phyloP scores from a whole-genome alignment of 2,329 filamentous ascomycete species.

The Fusarium sp. region DNA sequence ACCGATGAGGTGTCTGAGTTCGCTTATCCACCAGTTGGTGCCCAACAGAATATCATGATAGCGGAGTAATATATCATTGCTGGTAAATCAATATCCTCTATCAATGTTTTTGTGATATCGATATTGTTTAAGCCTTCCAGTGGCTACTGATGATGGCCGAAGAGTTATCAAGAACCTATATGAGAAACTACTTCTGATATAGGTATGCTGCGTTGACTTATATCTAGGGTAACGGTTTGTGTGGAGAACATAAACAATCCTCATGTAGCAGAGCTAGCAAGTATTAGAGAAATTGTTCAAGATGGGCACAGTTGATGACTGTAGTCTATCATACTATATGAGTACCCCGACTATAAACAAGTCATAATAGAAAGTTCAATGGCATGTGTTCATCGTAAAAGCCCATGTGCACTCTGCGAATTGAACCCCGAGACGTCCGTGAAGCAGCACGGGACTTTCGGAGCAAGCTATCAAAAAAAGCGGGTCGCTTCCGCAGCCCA shows the following conservation, averaged over 20 bases:
- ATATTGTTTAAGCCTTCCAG: neutral
- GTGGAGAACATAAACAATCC: too few relatives aligned
- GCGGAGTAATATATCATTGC: neutral
- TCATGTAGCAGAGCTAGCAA: neutral
- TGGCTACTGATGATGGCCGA: too few relatives aligned
- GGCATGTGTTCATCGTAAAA: neutral
- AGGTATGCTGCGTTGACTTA: too few relatives aligned
- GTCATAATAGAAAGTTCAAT: neutral
- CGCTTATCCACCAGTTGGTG: conserved; percentile 9
- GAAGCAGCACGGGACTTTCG: conserved; percentile 10
- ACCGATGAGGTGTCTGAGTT: conserved; percentile 12
- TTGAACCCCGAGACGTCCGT: neutral
- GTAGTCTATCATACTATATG: too few relatives aligned
- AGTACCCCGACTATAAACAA: neutral
- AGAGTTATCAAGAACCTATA: too few relatives aligned
- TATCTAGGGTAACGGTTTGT: neutral
- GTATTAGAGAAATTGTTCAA: too few relatives aligned
- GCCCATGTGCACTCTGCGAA: too few relatives aligned
- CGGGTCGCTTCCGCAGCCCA: conserved; percentile 13
- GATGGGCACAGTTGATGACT: too few relatives aligned
- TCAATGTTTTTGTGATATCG: neutral
- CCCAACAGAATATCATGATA: neutral
- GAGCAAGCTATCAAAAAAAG: conserved; percentile 1
- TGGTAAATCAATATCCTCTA: neutral
- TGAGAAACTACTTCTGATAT: too few relatives aligned